phyloP scores from a whole-genome alignment of 352 stramenopile genomes.

The Globisporangium nagaii region DNA sequence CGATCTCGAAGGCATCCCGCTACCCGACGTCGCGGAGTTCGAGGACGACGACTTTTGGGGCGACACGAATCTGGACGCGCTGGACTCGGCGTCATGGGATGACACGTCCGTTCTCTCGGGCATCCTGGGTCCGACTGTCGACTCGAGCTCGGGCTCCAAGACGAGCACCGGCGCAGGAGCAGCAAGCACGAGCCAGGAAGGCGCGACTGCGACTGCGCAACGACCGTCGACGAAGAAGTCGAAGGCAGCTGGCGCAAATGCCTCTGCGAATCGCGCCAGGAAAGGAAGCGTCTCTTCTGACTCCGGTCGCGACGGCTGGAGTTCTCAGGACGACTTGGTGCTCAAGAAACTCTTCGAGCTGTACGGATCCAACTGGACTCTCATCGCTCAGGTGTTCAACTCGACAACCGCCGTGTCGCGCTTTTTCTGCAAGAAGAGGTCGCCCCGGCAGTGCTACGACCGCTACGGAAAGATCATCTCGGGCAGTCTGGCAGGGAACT shows the following conservation, averaged over 20 bases:
- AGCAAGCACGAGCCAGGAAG: conserved; percentile 13
- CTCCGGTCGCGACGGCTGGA: conserved; percentile 56
- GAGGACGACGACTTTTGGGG: conserved; percentile 85
- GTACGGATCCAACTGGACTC: conserved; percentile 84
- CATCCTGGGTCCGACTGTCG: conserved; percentile 39
- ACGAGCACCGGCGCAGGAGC: conserved; percentile 10
- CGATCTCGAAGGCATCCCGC: conserved; percentile 71
- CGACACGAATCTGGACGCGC: conserved; percentile 78
- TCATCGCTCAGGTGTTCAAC: conserved; percentile 84
- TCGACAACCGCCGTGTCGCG: conserved; percentile 61
- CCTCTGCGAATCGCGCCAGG: conserved; percentile 17
- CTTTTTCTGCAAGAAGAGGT: conserved; percentile 70
- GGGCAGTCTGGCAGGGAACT: conserved; percentile 20
- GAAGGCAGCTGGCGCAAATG: conserved; percentile 27
- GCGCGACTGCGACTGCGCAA: conserved; percentile 12
- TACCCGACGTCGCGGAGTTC: conserved; percentile 67
- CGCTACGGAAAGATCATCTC: conserved; percentile 84
- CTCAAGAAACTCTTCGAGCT: conserved; percentile 83
- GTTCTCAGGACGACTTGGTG: conserved; percentile 63
- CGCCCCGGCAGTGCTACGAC: conserved; percentile 82
- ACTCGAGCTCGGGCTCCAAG: conserved; percentile 19
- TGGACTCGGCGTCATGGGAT: conserved; percentile 82
- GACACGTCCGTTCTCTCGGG: conserved; percentile 64
- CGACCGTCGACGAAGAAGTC: conserved; percentile 47
- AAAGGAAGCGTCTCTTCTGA: conserved; percentile 66